Evolutionary conservation across 2,329 filamentous ascomycete species (phyloP), one percentile per base, ranked within the genome.

Genomic region (Alternaria sp.): DNA sequence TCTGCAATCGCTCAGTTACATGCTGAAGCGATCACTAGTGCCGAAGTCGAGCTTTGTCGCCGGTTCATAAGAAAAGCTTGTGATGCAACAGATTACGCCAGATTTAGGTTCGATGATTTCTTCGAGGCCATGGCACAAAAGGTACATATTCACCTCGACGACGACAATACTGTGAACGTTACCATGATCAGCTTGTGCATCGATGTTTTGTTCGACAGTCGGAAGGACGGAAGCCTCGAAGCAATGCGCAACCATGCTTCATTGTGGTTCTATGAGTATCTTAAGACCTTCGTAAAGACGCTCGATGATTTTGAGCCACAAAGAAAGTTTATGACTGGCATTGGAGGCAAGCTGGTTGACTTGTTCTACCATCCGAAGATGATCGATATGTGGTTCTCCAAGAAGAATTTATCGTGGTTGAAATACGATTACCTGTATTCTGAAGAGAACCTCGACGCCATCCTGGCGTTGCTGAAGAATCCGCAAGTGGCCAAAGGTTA

Each of bases 51-150:
- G 0, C 44, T 57, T 3, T 57, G 54, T 40, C 54, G n/a, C 2
- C 43, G 43, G 28, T 57, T 57, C 2, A 57, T 49, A 3, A 5
- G 19, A 4, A 57, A 57, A 15, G 54, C 21, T 0, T 57, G 54
- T n/a, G 44, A 15, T 1, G 6, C 54, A 15, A 26, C 2, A 0
- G 62, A 67, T 45, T 69, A 63, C 44, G 43, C 17, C 19, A 65
- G 62, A 7, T 67, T 67, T 15, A 50, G 52, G 9, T 67, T 69
- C 6, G 65, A 67, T 8, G 28, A 59, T 6, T 67, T 63, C 40
- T 69, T 69, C 30, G 12, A 64, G 5, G 43, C 55, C 13, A 50
- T 68, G 57, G 57, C n/a, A 32, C 59, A 63, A 19, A 65, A 64
- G 49, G 19, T 51, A 5, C 59, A 62, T 0, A 17, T 68, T 13